Evolutionary conservation across 2,329 filamentous ascomycete genomes (phyloP), one percentile per base, ranked within the genome.

Genomic region (Myriosclerotinia scirpicola): DNA sequence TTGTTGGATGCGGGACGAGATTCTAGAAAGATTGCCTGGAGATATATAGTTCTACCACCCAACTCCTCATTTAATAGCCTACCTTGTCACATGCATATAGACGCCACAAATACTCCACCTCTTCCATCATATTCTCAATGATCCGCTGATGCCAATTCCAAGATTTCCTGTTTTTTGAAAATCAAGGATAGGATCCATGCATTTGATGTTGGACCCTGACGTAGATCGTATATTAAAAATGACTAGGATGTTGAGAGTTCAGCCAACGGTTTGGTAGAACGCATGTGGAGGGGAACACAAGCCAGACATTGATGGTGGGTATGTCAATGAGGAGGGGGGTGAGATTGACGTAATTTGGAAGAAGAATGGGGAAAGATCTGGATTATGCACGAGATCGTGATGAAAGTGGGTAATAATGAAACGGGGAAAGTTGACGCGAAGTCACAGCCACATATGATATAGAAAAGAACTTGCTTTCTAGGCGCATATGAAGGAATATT

Each of bases 351-450:
- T 61, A 61, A 61, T 50, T 38, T 14, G 5, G 9, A 20, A 8
- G 44, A 61, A 61, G 34, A 61, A 61, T 50, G 58, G 58, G 14
- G n/a, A 50, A 3, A 17, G 30, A 50, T 50, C 46, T 61, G 34
- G 58, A 52, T 61, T 40, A 50, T 50, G 58, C 58, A 61, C 14
- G 8, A 61, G 58, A 61, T 61, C 58, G 58, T 50, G 58, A 61
- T 61, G 44, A 48, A 48, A 61, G 58, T 44, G 34, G 36, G 34
- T 34, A 14, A 38, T 2, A 38, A 40, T 40, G n/a, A 36, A 30
- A 48, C 14, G n/a, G 11, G 58, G 58, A 61, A 61, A n/a, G 30
- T 61, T 20, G 30, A 61, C n/a, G 12, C 58, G 58, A 50, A 34
- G 30, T 26, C 44, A 22, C 58, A 50, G 58, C 46, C 58, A 61